Evolutionary conservation across 495 filamentous ascomycete genomes (phyloP), one percentile per base, ranked within the genome.

Genomic region (Annulohypoxylon maeteangense): DNA sequence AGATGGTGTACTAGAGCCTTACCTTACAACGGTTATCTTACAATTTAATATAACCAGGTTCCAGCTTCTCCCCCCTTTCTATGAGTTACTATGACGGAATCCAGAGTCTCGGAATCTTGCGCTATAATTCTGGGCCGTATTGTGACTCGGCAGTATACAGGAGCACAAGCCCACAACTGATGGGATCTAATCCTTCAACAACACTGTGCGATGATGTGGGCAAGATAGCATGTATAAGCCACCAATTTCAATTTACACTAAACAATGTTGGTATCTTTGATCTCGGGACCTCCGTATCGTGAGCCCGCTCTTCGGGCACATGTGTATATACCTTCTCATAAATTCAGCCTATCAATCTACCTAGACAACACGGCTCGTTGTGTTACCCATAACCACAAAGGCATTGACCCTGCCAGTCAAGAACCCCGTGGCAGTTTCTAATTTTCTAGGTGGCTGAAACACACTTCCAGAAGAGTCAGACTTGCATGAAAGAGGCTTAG

Each of bases 31-130:
- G 38, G 48, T n/a, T 1, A 32, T 32, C 34, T 44, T 14, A 5
- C 16, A 44, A 20, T 40, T 53, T 54, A 40, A 42, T 47, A 23
- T 27, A 65, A 3, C 2, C 25, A 38, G 32, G 12, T 14, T 22
- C 27, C 11, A 31, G 3, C 4, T 18, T 22, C 22, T n/a, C 40
- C 42, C 14, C 7, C 42, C 34, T 34, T 56, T 16, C 11, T 44
- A 59, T 44, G 27, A 31, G 34, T 31, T 25, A 53, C 51, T 42
- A 53, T 38, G 54, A 45, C 56, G 38, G 20, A 56, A 56, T 44
- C 14, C 29, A 12, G 47, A 45, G 69, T 72, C 55, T 72, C 70
- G 65, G 70, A 22, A 8, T 22, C 59, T 60, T 64, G 59, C 64
- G 36, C 36, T 58, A 55, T 23, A 42, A 31, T 47, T 22, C 8